A percentile compares a stretch with the other conserved stretches of the same genome.
Evolutionary conservation across 176 grass and related monocot species (phyloP).

Genomic region (Leersia perrieri): DNA sequence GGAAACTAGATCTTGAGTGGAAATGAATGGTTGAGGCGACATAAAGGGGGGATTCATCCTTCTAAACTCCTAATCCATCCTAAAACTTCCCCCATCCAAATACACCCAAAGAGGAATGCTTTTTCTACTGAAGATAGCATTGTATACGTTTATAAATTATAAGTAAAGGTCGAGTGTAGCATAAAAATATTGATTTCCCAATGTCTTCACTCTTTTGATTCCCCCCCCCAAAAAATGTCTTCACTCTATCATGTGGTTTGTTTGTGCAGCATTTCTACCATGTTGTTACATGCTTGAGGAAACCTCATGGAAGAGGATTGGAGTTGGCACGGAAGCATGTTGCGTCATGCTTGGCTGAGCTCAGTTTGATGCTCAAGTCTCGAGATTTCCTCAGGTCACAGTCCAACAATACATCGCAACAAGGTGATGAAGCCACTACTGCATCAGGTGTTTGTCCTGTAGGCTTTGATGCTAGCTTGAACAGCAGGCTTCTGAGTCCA

Average conservation of each 20-base stretch:
- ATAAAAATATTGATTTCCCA: no score
- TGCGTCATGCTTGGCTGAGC: constrained; percentile 75
- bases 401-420: constrained; percentile 43
- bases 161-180: constrained; percentile 1
- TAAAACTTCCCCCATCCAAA: not conserved
- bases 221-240: constrained; percentile 25
- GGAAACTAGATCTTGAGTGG: no score
- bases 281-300: constrained; percentile 69
- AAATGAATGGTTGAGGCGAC: no score
- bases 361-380: constrained; percentile 75
- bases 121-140: not conserved
- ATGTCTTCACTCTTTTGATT: no score
- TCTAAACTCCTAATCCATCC: no score
- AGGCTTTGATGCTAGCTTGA: constrained; percentile 94
- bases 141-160: not conserved
- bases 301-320: constrained; percentile 82
- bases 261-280: constrained; percentile 83
- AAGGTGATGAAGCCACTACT: constrained; percentile 71
- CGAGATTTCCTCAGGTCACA: constrained; percentile 66
- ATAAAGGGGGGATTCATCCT: no score
- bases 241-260: constrained; percentile 23
- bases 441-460: constrained; percentile 78
- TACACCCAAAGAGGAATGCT: not conserved
- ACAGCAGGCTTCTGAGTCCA: constrained; percentile 72
- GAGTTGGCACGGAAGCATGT: constrained; percentile 84